A percentile compares a stretch with the other conserved stretches of the same genome.
Evolutionary conservation across 2,329 filamentous ascomycete species (phyloP).

Genomic region (Ophidiomyces ophidiicola): DNA sequence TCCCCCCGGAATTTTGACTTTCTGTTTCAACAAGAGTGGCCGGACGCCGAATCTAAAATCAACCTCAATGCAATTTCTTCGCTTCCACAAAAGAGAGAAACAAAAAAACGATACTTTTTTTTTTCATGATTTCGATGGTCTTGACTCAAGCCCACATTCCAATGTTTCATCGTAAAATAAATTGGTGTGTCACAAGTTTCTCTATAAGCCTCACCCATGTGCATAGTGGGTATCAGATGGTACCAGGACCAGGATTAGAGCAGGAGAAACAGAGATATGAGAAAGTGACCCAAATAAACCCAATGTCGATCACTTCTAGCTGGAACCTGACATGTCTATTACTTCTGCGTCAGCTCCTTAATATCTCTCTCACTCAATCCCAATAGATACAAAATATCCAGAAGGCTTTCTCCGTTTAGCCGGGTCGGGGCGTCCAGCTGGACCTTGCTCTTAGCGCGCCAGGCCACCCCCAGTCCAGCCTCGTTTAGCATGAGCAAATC

Average conservation of each 20-base stretch:
- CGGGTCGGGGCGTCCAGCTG: slow-evolving; percentile 49
- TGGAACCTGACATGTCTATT: not conserved
- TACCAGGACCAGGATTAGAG: slow-evolving; percentile 7
- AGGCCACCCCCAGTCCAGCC: slow-evolving; percentile 51
- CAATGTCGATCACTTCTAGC: not conserved
- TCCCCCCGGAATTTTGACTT: not conserved
- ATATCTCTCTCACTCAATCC: slow-evolving; percentile 42
- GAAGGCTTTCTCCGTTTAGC: slow-evolving; percentile 46
- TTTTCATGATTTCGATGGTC: too few species aligned
- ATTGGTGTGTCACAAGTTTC: too few species aligned
- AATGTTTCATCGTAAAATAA: slow-evolving; percentile 10
- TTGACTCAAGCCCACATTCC: too few species aligned
- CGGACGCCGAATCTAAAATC: slow-evolving; percentile 3
- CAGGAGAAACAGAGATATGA: not conserved
- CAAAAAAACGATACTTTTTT: too few species aligned
- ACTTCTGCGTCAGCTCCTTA: slow-evolving; percentile 28
- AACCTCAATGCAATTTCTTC: slow-evolving; percentile 4
- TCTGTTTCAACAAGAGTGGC: slow-evolving; percentile 1
- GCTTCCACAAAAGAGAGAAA: not conserved
- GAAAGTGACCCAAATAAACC: not conserved
- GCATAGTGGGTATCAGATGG: slow-evolving; percentile 1
- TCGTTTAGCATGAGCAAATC: slow-evolving; percentile 53
- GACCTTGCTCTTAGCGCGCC: slow-evolving; percentile 53
- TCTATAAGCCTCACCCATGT: slow-evolving; percentile 1
- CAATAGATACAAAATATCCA: slow-evolving; percentile 48